Evolutionary conservation across 306 rosid genomes (phyloP), one percentile per base, ranked within the genome.

Genomic region (Dryas octopetala): DNA sequence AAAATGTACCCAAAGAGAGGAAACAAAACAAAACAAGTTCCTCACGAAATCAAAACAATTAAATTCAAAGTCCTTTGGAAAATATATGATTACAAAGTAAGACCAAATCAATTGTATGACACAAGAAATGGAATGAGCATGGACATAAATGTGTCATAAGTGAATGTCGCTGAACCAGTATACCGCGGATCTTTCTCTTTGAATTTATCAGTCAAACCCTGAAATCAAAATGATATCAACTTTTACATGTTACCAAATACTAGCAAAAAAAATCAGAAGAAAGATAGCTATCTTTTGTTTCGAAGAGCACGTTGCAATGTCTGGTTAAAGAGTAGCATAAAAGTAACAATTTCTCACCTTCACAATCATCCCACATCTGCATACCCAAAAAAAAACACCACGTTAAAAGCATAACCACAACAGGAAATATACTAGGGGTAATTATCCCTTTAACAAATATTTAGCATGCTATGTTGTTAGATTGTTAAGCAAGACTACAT

Each of bases 151-250:
- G 74, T 64, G 4, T 94, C 89, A 47, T 94, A 90, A 40, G 82
- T 51, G 38, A 91, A 79, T 8, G 86, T 87, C 32, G 98, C 98
- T 0, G 93, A 80, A 66, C 98, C 98, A 0, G 85, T 68, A 68
- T 76, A 83, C 55, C 79, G 84, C 9, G 28, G 70, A 85, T 91
- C 98, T 85, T 90, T 94, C 89, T 87, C 95, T 81, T 91, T 94
- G 59, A 94, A 94, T 44, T 87, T 90, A 52, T 94, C 98, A 1
- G 98, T 94, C 80, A 91, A 79, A 23, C 98, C 96, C 98, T 94
- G 94, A 71, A 91, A 80, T 6, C 15, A 38, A 19, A 67, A 50
- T 44, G 6, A 7, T 4, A 52, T 15, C 55, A 17, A 9, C 4
- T 1, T 41, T 70, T 54, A 15, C 32, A 55, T 55, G 4, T 38